Evolutionary conservation across 1,139 yeast genomes (phyloP), one percentile per base, ranked within the genome.

Genomic region (Sugiyamaella novakii): DNA sequence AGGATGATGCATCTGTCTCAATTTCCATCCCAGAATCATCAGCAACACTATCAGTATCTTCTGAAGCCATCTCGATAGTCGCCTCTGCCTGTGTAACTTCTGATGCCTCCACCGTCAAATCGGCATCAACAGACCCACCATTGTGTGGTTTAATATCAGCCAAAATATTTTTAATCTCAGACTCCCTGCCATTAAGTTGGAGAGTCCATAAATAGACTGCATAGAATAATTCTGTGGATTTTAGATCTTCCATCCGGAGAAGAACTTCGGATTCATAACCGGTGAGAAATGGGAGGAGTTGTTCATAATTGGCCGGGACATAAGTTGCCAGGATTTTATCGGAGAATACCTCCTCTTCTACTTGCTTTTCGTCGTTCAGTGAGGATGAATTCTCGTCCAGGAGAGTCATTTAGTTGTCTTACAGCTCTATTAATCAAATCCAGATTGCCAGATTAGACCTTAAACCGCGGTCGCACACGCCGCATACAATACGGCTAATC

Each of bases 141-240:
- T 24, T 11, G 11, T 37, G 11, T 8, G 7, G 8, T 3, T 11
- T n/a, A 19, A 36, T 28, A 28, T 29, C 42, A 18, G 35, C 24
- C 24, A 40, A 14, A 10, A 49, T 10, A 12, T 35, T 22, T 15
- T 12, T 46, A 14, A 40, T 46, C 21, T 49, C 47, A 3, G 25
- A 25, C 11, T 17, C 34, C n/a, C 15, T 21, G 3, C 46, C 43
- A 38, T 46, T 28, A 14, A 45, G 37, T 19, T 40, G 46, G 29
- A 51, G 39, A 11, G 40, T 18, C 54, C 54, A 51, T 22, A 51
- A 39, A 36, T 51, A 51, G 10, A 22, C 25, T 10, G 52, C 25
- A 41, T 51, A 51, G 33, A 43, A 51, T n/a, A 40, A 33, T 28
- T 43, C 47, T 3, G n/a, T 27, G 5, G 35, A 28, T 12, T 21